A percentile compares a stretch with the other conserved stretches of the same genome.
phyloP scores from a whole-genome alignment of 257 asterid genomes.

The Voacanga thouarsii region DNA sequence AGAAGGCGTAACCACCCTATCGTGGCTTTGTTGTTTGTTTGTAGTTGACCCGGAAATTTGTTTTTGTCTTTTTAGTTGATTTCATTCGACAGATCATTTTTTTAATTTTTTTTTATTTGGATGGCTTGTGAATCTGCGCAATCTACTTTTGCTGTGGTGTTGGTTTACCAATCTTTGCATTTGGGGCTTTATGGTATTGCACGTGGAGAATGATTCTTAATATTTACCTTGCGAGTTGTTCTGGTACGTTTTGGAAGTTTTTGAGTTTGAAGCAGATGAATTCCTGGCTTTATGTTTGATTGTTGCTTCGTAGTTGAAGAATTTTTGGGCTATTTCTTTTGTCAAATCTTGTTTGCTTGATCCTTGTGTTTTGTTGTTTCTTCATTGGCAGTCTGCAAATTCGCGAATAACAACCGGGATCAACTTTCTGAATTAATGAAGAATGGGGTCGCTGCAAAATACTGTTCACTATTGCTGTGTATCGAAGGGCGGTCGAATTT shows the following conservation, averaged over 20 bases:
- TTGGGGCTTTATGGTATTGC: not conserved
- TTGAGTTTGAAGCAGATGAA: conserved; percentile 14
- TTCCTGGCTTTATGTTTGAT: conserved; percentile 4
- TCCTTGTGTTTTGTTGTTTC: not conserved
- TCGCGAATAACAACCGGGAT: not conserved
- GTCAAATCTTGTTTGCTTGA: conserved; percentile 18
- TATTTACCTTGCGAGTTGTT: conserved; percentile 9
- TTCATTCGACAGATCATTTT: not conserved
- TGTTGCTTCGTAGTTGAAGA: conserved; percentile 20
- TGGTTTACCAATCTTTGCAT: not conserved
- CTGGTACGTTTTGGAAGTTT: conserved; percentile 20
- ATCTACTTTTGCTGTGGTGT: not conserved
- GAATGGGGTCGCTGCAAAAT: conserved; percentile 37
- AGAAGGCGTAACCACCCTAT: too few relatives aligned
- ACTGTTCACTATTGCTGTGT: conserved; percentile 60
- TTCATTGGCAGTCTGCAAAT: not conserved
- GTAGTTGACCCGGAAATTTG: not conserved
- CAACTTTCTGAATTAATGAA: not conserved
- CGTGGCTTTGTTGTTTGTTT: not conserved
- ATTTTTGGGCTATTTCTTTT: conserved; percentile 11
- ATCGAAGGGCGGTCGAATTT: conserved; percentile 46
- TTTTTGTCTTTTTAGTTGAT: not conserved
- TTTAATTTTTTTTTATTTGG: too few relatives aligned
- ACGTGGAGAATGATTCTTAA: conserved; percentile 18
- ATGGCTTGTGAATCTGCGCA: not conserved